Percentiles rank a stretch among this genome's conserved stretches.
These are phyloP conservation scores for Luffa aegyptiaca DNA, from an alignment of 306 rosid genomes.

Conservation along the genomic window DNA sequence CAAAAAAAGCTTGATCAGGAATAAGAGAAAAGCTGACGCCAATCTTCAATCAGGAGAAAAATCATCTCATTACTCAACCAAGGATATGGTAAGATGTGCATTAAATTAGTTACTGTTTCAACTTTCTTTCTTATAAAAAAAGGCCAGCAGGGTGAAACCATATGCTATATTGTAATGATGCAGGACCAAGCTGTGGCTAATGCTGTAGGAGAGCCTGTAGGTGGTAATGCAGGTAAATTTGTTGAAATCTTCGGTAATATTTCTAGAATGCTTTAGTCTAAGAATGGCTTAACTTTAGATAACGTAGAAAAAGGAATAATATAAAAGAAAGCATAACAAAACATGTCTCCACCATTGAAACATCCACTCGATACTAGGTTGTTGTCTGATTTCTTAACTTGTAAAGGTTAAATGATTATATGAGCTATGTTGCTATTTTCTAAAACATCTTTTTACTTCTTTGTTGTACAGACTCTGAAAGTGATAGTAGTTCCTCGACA, in stretches of 20 bases:
- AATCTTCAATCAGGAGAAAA: constrained; percentile 41
- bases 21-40: constrained; percentile 57
- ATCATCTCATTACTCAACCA: not conserved
- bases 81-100: not conserved
- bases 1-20: constrained; percentile 67
- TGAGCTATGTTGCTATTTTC: constrained; percentile 9
- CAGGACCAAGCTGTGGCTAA: constrained; percentile 31
- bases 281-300: not conserved
- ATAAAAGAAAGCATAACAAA: not conserved
- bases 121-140: not conserved
- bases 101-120: not conserved
- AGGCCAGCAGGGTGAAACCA: not conserved
- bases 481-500: constrained; percentile 47
- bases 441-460: constrained; percentile 6
- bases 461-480: constrained; percentile 54
- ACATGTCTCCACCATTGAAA: not conserved
- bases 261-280: not conserved
- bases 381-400: not conserved
- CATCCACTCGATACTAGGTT: not conserved
- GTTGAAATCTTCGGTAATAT: not conserved
- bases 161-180: not conserved
- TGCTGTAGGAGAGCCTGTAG: constrained; percentile 21
- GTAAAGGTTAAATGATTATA: not conserved
- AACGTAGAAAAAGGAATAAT: not conserved
- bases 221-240: constrained; percentile 37